Conservation (phyloP, 129 eudicot genomes). For the Flaveria brownii region DNA sequence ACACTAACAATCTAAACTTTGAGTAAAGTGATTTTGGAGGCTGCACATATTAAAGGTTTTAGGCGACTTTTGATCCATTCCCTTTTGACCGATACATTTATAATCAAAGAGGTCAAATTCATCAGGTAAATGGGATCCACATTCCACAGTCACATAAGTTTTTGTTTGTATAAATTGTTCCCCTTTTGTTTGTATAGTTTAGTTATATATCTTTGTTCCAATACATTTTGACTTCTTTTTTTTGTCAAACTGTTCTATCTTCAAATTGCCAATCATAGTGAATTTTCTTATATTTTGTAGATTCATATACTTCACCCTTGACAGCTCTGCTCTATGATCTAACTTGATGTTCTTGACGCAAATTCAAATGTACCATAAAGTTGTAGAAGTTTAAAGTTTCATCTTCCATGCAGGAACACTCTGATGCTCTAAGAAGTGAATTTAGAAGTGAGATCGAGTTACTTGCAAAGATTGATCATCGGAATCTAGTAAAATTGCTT, state of each 20-base stretch:
- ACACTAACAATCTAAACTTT: not conserved
- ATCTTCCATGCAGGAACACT: slow-evolving; percentile 52
- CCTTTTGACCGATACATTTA: too few species aligned
- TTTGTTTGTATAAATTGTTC: too few species aligned
- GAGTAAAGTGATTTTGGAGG: too few species aligned
- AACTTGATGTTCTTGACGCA: not conserved
- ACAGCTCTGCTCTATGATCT: not conserved
- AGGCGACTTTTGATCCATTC: too few species aligned
- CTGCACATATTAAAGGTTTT: too few species aligned
- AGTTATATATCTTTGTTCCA: not conserved
- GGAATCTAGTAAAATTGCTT: slow-evolving; percentile 78
- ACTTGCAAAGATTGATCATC: slow-evolving; percentile 87
- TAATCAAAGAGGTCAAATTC: too few species aligned
- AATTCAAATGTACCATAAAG: not conserved
- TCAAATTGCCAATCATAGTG: not conserved
- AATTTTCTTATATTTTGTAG: not conserved
- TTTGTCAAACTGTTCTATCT: not conserved
- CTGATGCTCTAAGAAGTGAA: slow-evolving; percentile 62
- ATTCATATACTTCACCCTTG: not conserved
- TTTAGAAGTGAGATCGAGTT: slow-evolving; percentile 88
- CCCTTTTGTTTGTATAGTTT: not conserved
- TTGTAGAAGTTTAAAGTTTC: not conserved
- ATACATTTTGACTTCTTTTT: slow-evolving; percentile 11
- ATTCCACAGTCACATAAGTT: too few species aligned
- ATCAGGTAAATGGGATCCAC: too few species aligned